These are phyloP conservation scores for Trichoderma sp. DNA, from an alignment of 2,329 filamentous ascomycete genomes.

Conservation along the genomic window DNA sequence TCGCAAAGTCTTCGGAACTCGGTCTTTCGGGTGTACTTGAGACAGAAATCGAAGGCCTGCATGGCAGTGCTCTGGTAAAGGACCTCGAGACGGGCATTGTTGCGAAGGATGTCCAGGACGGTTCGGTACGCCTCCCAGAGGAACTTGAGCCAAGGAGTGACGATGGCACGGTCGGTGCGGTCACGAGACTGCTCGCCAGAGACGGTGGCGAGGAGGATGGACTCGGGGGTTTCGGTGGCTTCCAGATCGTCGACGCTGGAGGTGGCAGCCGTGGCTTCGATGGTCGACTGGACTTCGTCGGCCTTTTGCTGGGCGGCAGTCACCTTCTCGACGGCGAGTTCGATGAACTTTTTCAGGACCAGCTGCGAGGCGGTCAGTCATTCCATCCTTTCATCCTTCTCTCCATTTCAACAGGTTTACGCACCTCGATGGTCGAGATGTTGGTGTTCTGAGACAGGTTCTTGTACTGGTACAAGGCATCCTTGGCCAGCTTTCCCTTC, in stretches of 20 bases:
- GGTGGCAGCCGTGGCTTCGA: constrained; percentile 67
- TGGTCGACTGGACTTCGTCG: constrained; percentile 86
- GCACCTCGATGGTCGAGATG: constrained; percentile 92
- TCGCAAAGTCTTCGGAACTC: constrained; percentile 99
- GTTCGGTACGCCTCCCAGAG: constrained; percentile 99
- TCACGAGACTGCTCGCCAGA: constrained; percentile 97
- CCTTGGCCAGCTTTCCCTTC: constrained; percentile 98
- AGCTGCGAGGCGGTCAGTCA: constrained; percentile 53
- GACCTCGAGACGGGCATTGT: constrained; percentile 95
- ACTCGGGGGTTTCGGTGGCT: constrained; percentile 96
- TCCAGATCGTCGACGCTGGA: constrained; percentile 92
- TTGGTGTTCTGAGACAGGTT: constrained; percentile 99
- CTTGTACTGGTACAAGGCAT: constrained; percentile 99
- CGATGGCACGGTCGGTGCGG: constrained; percentile 95
- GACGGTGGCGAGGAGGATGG: constrained; percentile 94
- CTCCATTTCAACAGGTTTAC: constrained; percentile 26
- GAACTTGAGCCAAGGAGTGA: constrained; percentile 99
- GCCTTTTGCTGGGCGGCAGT: constrained; percentile 94
- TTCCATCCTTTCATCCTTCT: background rate
- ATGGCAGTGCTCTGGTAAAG: constrained; percentile 98
- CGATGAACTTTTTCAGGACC: constrained; percentile 97
- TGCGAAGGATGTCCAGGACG: constrained; percentile 96
- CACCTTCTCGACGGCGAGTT: constrained; percentile 94
- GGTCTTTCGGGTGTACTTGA: constrained; percentile 97
- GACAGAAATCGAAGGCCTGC: constrained; percentile 98